Evolutionary conservation across 306 rosid genomes (phyloP).

Genomic region (Prunus padus): DNA sequence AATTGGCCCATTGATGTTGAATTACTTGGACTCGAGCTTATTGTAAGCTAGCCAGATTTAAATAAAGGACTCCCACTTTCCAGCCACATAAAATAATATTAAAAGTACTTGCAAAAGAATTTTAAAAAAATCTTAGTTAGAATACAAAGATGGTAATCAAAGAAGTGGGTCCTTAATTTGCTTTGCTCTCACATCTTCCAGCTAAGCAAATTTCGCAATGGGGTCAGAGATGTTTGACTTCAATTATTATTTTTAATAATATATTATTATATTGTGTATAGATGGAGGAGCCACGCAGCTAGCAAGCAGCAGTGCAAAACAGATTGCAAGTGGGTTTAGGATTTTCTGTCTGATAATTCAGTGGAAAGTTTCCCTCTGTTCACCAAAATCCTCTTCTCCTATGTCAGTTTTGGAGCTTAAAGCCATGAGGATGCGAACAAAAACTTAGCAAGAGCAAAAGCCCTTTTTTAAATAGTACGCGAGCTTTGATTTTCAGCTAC

Average conservation of each 20-base stretch:
- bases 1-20: constrained; percentile 9
- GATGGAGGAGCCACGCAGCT: constrained; percentile 2
- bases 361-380: constrained; percentile 32
- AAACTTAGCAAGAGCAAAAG: not conserved
- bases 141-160: constrained; percentile 38
- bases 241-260: not conserved
- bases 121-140: not conserved
- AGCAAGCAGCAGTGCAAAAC: not conserved
- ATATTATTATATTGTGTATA: not conserved
- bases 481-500: not conserved
- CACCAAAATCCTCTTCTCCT: constrained; percentile 26
- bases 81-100: constrained; percentile 30
- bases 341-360: constrained; percentile 21
- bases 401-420: not conserved
- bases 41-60: constrained; percentile 2
- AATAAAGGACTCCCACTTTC: constrained; percentile 12
- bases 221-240: constrained; percentile 48
- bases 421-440: constrained; percentile 11
- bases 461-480: not conserved
- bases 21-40: constrained; percentile 16
- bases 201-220: constrained; percentile 39
- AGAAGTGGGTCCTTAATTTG: constrained; percentile 44
- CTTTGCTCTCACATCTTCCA: constrained; percentile 43
- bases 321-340: constrained; percentile 23
- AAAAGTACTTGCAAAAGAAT: constrained; percentile 12